phyloP scores from a whole-genome alignment of 257 asterid species.

The Buddleja alternifolia region DNA sequence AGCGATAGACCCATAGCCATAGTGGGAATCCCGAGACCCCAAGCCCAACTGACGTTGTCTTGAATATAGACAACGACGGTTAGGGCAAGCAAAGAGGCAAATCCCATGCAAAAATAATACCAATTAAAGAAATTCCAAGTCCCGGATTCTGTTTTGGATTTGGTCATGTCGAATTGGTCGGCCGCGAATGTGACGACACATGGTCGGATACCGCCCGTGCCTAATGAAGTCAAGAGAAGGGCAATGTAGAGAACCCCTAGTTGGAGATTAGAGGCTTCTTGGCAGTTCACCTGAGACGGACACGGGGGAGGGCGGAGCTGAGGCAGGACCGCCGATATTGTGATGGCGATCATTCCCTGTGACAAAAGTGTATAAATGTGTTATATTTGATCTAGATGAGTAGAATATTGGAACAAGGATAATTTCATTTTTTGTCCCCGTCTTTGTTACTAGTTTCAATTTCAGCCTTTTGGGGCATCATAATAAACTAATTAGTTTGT shows the following conservation, averaged over 20 bases:
- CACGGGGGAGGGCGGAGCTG: slow-evolving; percentile 78
- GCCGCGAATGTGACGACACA: slow-evolving; percentile 85
- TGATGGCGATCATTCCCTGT: slow-evolving; percentile 76
- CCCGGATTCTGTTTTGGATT: slow-evolving; percentile 44
- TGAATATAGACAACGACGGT: slow-evolving; percentile 83
- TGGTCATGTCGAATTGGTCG: slow-evolving; percentile 78
- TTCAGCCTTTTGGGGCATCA: no score
- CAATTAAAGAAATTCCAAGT: slow-evolving; percentile 85
- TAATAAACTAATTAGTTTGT: no score
- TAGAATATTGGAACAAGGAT: not conserved
- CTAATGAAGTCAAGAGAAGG: slow-evolving; percentile 70
- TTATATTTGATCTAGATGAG: not conserved
- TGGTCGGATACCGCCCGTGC: slow-evolving; percentile 80
- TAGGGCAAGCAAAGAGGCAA: slow-evolving; percentile 69
- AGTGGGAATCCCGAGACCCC: slow-evolving; percentile 93
- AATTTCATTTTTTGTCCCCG: no score
- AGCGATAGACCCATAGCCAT: slow-evolving; percentile 68
- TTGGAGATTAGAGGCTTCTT: slow-evolving; percentile 67
- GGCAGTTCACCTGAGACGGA: slow-evolving; percentile 72
- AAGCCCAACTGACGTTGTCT: slow-evolving; percentile 82
- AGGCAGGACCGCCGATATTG: slow-evolving; percentile 66
- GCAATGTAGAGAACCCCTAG: slow-evolving; percentile 61
- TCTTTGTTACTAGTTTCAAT: no score
- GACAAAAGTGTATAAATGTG: not conserved
- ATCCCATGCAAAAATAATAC: slow-evolving; percentile 75